These are phyloP conservation scores for Globisporangium echinulatum DNA, from an alignment of 352 stramenopile genomes.

Conservation along the genomic window DNA sequence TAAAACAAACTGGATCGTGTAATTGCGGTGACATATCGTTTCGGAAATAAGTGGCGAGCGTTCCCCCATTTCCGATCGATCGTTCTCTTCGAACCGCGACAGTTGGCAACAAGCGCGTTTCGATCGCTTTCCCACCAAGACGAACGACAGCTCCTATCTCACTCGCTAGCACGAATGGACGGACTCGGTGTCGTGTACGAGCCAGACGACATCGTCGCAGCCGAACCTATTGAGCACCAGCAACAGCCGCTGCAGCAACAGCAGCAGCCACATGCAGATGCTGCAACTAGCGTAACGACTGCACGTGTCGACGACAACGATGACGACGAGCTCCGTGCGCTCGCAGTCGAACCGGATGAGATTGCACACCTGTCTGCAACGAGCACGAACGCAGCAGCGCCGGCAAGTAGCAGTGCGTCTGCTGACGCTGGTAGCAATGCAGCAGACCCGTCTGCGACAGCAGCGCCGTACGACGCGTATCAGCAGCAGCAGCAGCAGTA, in stretches of 20 bases:
- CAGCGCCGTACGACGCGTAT: slow-evolving; percentile 24
- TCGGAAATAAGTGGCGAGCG: background rate
- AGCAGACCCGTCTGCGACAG: slow-evolving; percentile 3
- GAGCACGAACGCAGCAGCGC: slow-evolving; percentile 1
- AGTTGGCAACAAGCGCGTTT: background rate
- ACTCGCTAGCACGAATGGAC: slow-evolving; percentile 31
- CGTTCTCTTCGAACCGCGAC: too few species aligned
- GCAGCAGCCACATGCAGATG: slow-evolving; percentile 1
- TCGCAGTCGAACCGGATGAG: slow-evolving; percentile 57
- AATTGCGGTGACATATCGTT: background rate
- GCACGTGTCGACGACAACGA: slow-evolving; percentile 17
- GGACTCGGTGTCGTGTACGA: slow-evolving; percentile 72
- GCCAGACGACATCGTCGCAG: slow-evolving; percentile 48
- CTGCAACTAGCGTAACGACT: slow-evolving; percentile 1
- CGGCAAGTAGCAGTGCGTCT: slow-evolving; percentile 2
- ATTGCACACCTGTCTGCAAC: slow-evolving; percentile 16
- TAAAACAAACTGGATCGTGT: too few species aligned
- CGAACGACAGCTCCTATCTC: background rate
- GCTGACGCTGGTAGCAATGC: background rate
- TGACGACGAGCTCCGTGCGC: slow-evolving; percentile 61
- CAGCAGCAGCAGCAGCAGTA: slow-evolving; percentile 34
- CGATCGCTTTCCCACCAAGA: background rate
- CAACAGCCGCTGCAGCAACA: background rate
- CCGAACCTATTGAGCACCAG: slow-evolving; percentile 15
- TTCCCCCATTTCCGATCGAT: background rate